Base-by-base conservation (phyloP, 148 eudicot genomes). In the Chenopodium berlandieri region DNA sequence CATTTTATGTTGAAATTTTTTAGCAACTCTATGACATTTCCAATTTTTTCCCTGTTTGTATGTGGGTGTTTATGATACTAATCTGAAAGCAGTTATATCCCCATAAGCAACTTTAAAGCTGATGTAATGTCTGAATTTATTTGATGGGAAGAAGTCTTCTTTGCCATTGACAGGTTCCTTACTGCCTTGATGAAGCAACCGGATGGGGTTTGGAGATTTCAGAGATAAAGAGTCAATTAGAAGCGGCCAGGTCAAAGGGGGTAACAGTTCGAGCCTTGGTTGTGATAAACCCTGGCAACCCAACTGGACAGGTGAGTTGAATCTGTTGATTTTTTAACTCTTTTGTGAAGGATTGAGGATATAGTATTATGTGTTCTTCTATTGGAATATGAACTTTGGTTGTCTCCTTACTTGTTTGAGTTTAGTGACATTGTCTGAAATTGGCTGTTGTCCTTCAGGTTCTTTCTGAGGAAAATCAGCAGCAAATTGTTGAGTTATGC, bases 201-300 rank as follows among this genome's bases (percentile, higher is more conserved):
- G 97, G 98, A 65, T 96, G 99, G 99, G 97, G 95, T 66, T 83
- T 94, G 83, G 95, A 92, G 86, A 83, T 89, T 71, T 88, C 93
- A 48, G 95, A 94, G 66, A 88, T 96, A 27, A 91, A 91, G 85
- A 89, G 78, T 71, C 98, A 96, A 86, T 76, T 96, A 78, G 90
- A 94, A 85, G 81, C 86, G 80, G 95, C 98, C 78, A 91, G 88
- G 85, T 92, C 97, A 76, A 91, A 90, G 80, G 97, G 95, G 72
- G 75, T 87, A 72, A 86, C 84, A 79, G 97, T 94, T 48, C 91
- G 96, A 83, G 97, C 99, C 68, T 88, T 96, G 90, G 99, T 94
- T 46, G 99, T 96, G 46, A 96, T 96, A 72, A 96, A 96, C 85
- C 99, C 99, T 31, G 99, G 98, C 78, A 94, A 96, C 84, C 99